phyloP scores from a whole-genome alignment of 371 early-diverging fungal species.

The Mortierella sp. region DNA sequence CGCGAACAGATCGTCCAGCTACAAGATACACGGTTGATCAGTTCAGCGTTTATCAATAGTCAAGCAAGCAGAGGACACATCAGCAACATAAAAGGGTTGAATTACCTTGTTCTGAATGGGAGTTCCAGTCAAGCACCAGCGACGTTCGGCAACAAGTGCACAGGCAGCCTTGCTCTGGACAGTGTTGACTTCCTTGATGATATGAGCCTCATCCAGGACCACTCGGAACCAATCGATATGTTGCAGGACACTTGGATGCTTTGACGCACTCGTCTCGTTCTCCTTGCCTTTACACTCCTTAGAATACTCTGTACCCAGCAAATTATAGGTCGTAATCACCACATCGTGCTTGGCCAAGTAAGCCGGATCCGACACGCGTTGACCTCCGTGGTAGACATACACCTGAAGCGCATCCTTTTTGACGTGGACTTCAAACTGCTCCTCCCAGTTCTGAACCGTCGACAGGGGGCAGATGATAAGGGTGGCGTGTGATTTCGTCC shows the following conservation, averaged over 20 bases:
- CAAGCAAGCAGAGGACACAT: too few relatives aligned
- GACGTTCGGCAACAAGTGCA: constrained; percentile 68
- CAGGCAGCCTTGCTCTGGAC: constrained; percentile 69
- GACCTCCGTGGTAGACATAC: constrained; percentile 71
- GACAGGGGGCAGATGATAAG: constrained; percentile 78
- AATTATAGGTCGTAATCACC: constrained; percentile 76
- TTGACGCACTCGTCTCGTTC: constrained; percentile 31
- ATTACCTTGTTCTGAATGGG: constrained; percentile 81
- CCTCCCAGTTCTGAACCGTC: constrained; percentile 79
- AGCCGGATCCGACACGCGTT: constrained; percentile 50
- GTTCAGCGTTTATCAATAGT: not conserved
- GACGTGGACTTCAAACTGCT: constrained; percentile 70
- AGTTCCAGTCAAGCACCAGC: constrained; percentile 87
- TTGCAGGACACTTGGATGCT: constrained; percentile 59
- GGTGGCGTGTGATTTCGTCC: constrained; percentile 61
- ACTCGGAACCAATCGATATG: constrained; percentile 70
- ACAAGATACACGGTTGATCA: constrained; percentile 29
- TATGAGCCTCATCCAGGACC: constrained; percentile 79
- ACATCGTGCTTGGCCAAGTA: constrained; percentile 66
- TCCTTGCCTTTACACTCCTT: constrained; percentile 62
- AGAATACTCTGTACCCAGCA: constrained; percentile 68
- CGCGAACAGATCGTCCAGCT: constrained; percentile 77
- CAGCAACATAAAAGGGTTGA: not conserved
- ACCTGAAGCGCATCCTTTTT: constrained; percentile 56
- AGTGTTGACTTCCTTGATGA: constrained; percentile 74